Percentiles rank a stretch among this genome's conserved stretches.
These are phyloP conservation scores for Apiotrichum akiyoshidainum DNA, from an alignment of 1,284 basidiomycete species.

Conservation along the genomic window DNA sequence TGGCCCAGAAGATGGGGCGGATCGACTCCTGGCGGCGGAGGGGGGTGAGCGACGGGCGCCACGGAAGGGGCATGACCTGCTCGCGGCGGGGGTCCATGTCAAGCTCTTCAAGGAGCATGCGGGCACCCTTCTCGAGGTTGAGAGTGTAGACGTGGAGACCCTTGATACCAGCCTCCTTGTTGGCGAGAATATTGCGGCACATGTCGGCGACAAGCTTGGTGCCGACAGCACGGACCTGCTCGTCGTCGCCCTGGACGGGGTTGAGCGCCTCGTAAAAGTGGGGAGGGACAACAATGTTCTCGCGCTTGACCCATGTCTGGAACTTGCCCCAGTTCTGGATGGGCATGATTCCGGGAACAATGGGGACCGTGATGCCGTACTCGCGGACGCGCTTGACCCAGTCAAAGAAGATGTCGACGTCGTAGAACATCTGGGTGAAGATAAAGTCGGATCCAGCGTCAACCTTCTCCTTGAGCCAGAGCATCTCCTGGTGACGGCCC, in stretches of 20 bases:
- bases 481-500: slow-evolving; percentile 63
- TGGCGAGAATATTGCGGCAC: slow-evolving; percentile 72
- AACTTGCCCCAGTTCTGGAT: slow-evolving; percentile 99
- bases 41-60: slow-evolving; percentile 90
- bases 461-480: slow-evolving; percentile 83
- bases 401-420: slow-evolving; percentile 74
- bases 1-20: slow-evolving; percentile 84
- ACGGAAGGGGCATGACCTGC: slow-evolving; percentile 82
- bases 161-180: slow-evolving; percentile 70
- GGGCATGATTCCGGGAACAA: slow-evolving; percentile 88
- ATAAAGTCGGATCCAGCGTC: slow-evolving; percentile 95
- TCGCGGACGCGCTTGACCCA: slow-evolving; percentile 82
- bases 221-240: slow-evolving; percentile 83
- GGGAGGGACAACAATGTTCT: slow-evolving; percentile 79
- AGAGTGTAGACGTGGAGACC: slow-evolving; percentile 97
- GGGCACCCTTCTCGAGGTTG: slow-evolving; percentile 94
- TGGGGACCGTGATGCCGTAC: slow-evolving; percentile 86
- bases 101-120: slow-evolving; percentile 84
- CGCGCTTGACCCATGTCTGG: slow-evolving; percentile 82
- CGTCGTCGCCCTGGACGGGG: slow-evolving; percentile 86
- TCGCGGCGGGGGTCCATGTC: slow-evolving; percentile 79
- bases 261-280: slow-evolving; percentile 75
- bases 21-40: slow-evolving; percentile 81
- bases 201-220: slow-evolving; percentile 83
- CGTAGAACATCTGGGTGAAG: slow-evolving; percentile 96